These are phyloP conservation scores for Carnegiea gigantea DNA, from an alignment of 179 eudicot species.

Conservation along the genomic window DNA sequence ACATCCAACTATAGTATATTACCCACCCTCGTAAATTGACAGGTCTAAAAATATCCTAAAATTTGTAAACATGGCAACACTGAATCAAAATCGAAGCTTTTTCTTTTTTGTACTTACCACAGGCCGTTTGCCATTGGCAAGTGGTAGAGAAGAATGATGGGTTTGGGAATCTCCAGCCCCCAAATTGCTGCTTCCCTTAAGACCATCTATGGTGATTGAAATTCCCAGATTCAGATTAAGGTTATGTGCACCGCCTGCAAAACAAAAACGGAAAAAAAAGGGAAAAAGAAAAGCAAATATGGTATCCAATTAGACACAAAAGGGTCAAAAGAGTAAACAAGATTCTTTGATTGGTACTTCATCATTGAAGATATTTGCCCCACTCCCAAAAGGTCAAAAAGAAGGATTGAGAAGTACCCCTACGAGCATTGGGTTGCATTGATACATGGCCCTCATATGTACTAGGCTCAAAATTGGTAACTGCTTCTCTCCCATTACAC, in stretches of 20 bases:
- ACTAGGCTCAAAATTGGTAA: conserved; percentile 60
- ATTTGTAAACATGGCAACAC: not conserved
- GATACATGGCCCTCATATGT: conserved; percentile 46
- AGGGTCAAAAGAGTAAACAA: not conserved
- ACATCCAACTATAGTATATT: not conserved
- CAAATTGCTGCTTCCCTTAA: conserved; percentile 18
- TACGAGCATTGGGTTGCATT: conserved; percentile 27
- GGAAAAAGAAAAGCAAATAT: not conserved
- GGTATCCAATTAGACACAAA: conserved; percentile 11
- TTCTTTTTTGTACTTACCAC: conserved; percentile 27
- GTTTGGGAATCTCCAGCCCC: conserved; percentile 25
- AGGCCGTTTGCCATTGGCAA: conserved; percentile 36
- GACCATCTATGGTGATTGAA: conserved; percentile 30
- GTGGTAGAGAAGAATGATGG: conserved; percentile 27
- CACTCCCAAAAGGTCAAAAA: not conserved
- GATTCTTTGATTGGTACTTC: conserved; percentile 7
- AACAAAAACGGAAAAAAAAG: not conserved
- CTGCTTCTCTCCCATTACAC: conserved; percentile 61
- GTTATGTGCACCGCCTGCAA: conserved; percentile 36
- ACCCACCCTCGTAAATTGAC: not conserved
- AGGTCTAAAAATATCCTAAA: not conserved
- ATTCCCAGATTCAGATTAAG: conserved; percentile 48
- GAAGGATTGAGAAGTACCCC: conserved; percentile 35
- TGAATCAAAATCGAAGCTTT: not conserved
- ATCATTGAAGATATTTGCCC: not conserved